Percentiles rank a stretch among this genome's conserved stretches.
These are phyloP conservation scores for Fusarium brachygibbosum DNA, from an alignment of 2,329 filamentous ascomycete species.

Conservation along the genomic window DNA sequence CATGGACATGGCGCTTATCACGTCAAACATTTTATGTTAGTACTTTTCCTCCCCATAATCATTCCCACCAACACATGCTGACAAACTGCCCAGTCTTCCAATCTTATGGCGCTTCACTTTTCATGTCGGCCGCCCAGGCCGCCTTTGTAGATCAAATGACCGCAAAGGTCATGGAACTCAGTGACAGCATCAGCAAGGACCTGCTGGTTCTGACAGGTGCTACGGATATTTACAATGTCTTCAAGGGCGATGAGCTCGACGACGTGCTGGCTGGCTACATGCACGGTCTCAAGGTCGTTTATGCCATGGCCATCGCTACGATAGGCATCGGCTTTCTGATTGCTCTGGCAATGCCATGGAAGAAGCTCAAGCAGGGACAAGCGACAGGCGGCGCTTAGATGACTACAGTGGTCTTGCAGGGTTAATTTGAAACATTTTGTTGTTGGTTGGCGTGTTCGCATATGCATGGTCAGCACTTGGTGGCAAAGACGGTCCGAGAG, in stretches of 20 bases:
- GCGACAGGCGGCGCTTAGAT: constrained; percentile 1
- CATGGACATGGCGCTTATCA: constrained; percentile 14
- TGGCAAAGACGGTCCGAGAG: background rate
- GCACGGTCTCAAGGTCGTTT: constrained; percentile 13
- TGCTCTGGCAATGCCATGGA: constrained; percentile 13
- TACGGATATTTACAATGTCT: constrained; percentile 17
- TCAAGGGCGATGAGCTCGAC: constrained; percentile 4
- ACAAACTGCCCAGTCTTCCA: constrained; percentile 1
- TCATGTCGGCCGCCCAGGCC: constrained; percentile 8
- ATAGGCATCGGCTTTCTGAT: constrained; percentile 13
- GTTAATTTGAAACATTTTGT: background rate
- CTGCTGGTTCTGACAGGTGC: constrained; percentile 3
- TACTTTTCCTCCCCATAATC: background rate
- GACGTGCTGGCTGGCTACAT: constrained; percentile 12
- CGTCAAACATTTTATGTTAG: constrained; percentile 8
- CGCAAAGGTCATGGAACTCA: constrained; percentile 8
- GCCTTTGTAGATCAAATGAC: constrained; percentile 12
- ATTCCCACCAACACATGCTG: background rate
- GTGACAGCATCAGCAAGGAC: constrained; percentile 8
- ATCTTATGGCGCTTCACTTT: constrained; percentile 14
- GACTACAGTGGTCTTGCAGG: background rate
- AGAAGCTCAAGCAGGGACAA: constrained; percentile 10
- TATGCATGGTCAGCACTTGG: background rate
- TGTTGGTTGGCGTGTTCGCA: background rate
- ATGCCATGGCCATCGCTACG: constrained; percentile 8